These are phyloP conservation scores for Apiospora phragmitis DNA, from an alignment of 2,329 filamentous ascomycete genomes.

Conservation along the genomic window DNA sequence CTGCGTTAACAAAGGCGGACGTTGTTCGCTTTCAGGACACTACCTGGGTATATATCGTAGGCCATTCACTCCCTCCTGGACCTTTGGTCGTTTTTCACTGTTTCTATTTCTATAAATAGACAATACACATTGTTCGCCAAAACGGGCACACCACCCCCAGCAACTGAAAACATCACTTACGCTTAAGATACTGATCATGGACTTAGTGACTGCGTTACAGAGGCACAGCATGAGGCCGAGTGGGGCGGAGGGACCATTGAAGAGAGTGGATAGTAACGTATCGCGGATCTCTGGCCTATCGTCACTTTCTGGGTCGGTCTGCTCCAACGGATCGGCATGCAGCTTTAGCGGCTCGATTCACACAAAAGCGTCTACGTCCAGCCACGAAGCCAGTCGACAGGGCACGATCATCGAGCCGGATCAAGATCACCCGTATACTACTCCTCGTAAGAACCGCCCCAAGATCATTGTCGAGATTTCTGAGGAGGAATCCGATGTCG, in stretches of 20 bases:
- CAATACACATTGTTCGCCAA: conserved; percentile 1
- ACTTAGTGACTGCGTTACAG: neutral
- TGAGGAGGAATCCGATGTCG: too few species aligned
- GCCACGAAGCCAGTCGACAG: neutral
- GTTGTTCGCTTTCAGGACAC: neutral
- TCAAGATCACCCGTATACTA: too few species aligned
- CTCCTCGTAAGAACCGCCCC: neutral
- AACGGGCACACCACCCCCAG: neutral
- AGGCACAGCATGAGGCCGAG: neutral
- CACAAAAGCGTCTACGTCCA: neutral
- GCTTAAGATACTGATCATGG: neutral
- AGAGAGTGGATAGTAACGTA: neutral
- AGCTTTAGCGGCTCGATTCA: neutral
- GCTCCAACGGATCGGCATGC: neutral
- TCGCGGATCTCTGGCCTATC: neutral
- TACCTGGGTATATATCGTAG: neutral
- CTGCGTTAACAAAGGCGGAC: neutral
- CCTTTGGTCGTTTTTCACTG: neutral
- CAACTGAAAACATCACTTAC: neutral
- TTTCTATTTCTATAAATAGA: neutral
- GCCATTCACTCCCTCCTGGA: neutral
- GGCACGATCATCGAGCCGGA: neutral
- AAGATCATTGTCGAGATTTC: neutral
- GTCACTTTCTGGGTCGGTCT: neutral
- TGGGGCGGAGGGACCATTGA: neutral